Percentiles rank a stretch among this genome's conserved stretches.
Conservation (phyloP, 2,329 filamentous ascomycete genomes). For the Sporothrix brunneoviolacea region DNA sequence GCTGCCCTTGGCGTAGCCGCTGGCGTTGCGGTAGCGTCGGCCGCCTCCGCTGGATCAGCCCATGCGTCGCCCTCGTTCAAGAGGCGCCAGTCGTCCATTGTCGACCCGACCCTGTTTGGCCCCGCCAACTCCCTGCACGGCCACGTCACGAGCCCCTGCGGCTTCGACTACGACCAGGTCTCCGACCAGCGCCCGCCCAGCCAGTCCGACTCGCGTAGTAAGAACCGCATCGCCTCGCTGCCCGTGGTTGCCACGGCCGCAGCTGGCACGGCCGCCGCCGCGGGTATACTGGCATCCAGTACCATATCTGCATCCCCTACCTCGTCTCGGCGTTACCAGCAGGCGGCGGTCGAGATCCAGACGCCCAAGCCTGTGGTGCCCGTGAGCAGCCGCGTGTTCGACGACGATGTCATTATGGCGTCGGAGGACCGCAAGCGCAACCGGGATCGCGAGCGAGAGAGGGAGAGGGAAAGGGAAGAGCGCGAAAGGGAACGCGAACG, state of each 20-base stretch:
- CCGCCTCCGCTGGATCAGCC: not conserved
- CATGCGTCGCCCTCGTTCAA: conserved; percentile 17
- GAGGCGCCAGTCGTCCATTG: conserved; percentile 41
- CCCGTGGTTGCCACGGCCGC: not conserved
- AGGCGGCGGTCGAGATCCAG: conserved; percentile 64
- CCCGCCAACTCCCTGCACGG: conserved; percentile 55
- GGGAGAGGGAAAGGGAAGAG: conserved; percentile 21
- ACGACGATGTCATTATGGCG: conserved; percentile 29
- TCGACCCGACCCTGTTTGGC: conserved; percentile 53
- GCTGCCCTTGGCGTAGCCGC: not conserved
- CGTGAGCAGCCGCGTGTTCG: conserved; percentile 63
- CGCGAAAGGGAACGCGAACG: conserved; percentile 18
- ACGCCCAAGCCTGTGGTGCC: conserved; percentile 76
- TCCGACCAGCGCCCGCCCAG: conserved; percentile 13
- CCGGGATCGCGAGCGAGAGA: conserved; percentile 19
- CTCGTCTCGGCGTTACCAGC: conserved; percentile 19
- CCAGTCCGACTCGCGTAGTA: conserved; percentile 16
- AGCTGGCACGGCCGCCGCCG: not conserved
- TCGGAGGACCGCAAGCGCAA: conserved; percentile 27
- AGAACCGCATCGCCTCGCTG: not conserved
- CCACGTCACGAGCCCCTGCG: conserved; percentile 48
- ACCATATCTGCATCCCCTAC: not conserved
- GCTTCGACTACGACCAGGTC: conserved; percentile 38
- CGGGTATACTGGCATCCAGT: not conserved
- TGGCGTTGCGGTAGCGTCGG: conserved; percentile 25